These are phyloP conservation scores for Saksenaea vasiformis DNA, from an alignment of 371 early-diverging fungal species.

Conservation along the genomic window DNA sequence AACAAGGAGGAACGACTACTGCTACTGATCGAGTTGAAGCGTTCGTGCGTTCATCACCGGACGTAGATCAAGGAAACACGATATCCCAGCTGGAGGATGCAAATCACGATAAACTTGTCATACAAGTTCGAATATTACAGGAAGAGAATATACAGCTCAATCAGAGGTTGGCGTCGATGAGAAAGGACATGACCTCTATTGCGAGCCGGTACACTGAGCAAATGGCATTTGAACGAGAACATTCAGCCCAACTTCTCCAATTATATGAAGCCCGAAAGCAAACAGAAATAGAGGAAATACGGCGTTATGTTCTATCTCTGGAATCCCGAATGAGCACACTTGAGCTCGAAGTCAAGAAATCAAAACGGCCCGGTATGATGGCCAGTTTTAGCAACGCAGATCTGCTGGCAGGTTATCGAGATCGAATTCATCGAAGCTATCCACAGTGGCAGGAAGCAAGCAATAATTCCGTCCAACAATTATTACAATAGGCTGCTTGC, in stretches of 20 bases:
- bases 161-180: conserved; percentile 47
- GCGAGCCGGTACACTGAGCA: conserved; percentile 48
- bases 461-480: not conserved
- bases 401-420: conserved; percentile 27
- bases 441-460: not conserved
- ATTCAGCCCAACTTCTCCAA: conserved; percentile 50
- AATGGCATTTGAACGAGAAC: conserved; percentile 50
- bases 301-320: conserved; percentile 40
- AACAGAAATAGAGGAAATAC: conserved; percentile 55
- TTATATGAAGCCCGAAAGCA: conserved; percentile 52
- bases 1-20: not conserved
- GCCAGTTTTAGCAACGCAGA: conserved; percentile 28
- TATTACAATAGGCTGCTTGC: not conserved
- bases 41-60: not conserved
- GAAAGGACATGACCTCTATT: conserved; percentile 55
- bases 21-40: not conserved
- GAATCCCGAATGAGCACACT: conserved; percentile 22
- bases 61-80: not conserved
- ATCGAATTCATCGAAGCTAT: conserved; percentile 18
- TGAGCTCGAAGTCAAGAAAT: not conserved
- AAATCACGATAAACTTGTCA: conserved; percentile 25
- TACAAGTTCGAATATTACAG: conserved; percentile 48
- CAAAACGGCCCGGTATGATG: conserved; percentile 10
- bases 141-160: conserved; percentile 50
- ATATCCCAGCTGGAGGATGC: conserved; percentile 8